A percentile compares a stretch with the other conserved stretches of the same genome.
Evolutionary conservation across 2,329 filamentous ascomycete species (phyloP).

Genomic region (Ilyonectria sp.): DNA sequence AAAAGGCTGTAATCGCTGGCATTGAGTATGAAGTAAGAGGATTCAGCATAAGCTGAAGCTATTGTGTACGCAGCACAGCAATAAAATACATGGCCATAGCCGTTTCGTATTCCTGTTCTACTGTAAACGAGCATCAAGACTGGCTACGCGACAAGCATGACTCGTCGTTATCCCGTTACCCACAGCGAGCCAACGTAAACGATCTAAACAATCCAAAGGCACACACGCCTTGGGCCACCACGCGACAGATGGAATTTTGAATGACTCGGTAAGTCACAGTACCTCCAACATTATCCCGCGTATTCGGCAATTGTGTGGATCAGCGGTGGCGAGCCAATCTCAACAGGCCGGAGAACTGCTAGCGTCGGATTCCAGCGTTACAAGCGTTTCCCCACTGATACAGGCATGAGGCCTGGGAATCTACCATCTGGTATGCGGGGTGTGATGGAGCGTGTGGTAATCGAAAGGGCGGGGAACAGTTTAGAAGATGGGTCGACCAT

Average conservation of each 20-base stretch:
- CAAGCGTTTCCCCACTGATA: neutral
- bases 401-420: neutral
- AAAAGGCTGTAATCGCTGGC: neutral
- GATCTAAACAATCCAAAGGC: too few relatives aligned
- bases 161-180: too few relatives aligned
- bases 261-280: neutral
- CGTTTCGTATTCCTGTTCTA: too few relatives aligned
- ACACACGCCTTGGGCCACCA: neutral
- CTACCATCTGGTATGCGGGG: neutral
- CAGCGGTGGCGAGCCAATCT: neutral
- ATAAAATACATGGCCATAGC: neutral
- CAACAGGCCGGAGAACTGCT: constrained; percentile 9
- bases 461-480: too few relatives aligned
- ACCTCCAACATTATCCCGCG: neutral
- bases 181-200: too few relatives aligned
- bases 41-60: neutral
- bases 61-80: neutral
- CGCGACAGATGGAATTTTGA: neutral
- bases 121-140: too few relatives aligned
- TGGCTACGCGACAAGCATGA: too few relatives aligned
- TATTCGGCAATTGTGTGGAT: neutral
- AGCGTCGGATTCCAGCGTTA: neutral
- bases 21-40: neutral
- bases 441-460: neutral
- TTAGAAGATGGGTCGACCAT: too few relatives aligned